Percentiles rank a stretch among this genome's conserved stretches.
These are phyloP conservation scores for Thalassiosira sp. DNA, from an alignment of 352 stramenopile genomes.

Conservation along the genomic window DNA sequence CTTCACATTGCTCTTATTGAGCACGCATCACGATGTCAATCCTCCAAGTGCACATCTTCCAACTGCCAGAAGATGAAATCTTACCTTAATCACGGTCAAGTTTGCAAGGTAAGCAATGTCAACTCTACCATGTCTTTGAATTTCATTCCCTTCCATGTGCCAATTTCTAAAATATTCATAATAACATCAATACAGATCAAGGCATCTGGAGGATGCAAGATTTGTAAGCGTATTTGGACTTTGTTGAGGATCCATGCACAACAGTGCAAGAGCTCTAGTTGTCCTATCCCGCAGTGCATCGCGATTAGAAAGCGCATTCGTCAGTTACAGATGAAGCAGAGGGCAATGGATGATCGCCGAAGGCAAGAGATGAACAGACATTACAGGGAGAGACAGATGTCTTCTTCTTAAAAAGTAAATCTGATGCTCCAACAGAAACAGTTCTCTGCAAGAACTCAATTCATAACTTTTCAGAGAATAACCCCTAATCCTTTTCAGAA, in stretches of 20 bases:
- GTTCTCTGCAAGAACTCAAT: too few relatives aligned
- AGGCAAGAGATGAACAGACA: conserved; percentile 81
- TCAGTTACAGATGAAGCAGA: conserved; percentile 94
- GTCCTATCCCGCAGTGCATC: conserved; percentile 93
- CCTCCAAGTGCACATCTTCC: conserved; percentile 89
- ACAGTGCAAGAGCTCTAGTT: conserved; percentile 89
- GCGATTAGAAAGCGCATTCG: conserved; percentile 83
- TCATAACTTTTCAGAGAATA: background rate
- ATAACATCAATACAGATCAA: conserved; percentile 72
- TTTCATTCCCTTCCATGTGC: background rate
- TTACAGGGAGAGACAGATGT: conserved; percentile 42
- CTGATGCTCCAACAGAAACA: too few relatives aligned
- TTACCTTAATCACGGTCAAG: conserved; percentile 72
- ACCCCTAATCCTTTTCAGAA: background rate
- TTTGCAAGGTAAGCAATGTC: conserved; percentile 61
- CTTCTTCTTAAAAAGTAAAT: conserved; percentile 18
- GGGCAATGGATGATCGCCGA: conserved; percentile 90
- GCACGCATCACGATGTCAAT: conserved; percentile 92
- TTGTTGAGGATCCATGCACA: conserved; percentile 95
- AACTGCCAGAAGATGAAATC: conserved; percentile 98
- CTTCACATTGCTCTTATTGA: conserved; percentile 97
- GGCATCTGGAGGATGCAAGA: conserved; percentile 89
- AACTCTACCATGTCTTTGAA: background rate
- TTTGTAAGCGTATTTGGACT: conserved; percentile 96
- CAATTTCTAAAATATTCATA: conserved; percentile 43